Evolutionary conservation across 768 basidiomycete species (phyloP), one percentile per base, ranked within the genome.

Genomic region (Collybia sp.): DNA sequence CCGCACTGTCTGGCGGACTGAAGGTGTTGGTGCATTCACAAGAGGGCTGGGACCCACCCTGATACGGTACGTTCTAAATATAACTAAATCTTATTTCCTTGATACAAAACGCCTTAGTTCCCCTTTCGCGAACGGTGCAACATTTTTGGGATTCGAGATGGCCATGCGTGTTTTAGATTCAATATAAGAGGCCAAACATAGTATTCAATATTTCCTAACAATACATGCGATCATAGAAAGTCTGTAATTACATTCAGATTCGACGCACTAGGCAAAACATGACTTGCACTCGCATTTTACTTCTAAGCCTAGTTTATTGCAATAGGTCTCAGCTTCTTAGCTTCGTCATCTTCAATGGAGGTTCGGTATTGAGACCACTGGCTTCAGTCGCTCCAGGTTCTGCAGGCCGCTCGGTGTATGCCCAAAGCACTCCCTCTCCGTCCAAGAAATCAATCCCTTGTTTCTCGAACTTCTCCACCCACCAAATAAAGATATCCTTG

Each of bases 91-190:
- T n/a, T n/a, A 12, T 44, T 10, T 17, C 38, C 17, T 18, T 44
- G 6, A 42, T 10, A 17, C 19, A 20, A 40, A 37, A 39, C 46
- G 25, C 38, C 50, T 47, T 37, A 13, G 91, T 56, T 93, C 91
- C 2, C 94, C 93, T 1, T 95, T 96, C 57, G 94, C 94, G 10
- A 98, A 97, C 55, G 95, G 93, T 15, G 92, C 92, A 1, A 98
- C 95, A 0, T 98, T 97, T 76, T 79, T 95, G 46, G 93, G 91
- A 1, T 97, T 93, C 58, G 95, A 98, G 72, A 75, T 97, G 68
- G 91, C 90, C 37, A 92, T 82, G 67, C 77, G 93, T 39, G 51
- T 80, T 36, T 67, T 89, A 49, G 80, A 80, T 57, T 67, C 65
- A 8, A 25, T 25, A 25, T 25, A 25, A 8, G n/a, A n/a, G n/a